A percentile compares a stretch with the other conserved stretches of the same genome.
Conservation (phyloP, 345 rosid species). For the Mercurialis annua region DNA sequence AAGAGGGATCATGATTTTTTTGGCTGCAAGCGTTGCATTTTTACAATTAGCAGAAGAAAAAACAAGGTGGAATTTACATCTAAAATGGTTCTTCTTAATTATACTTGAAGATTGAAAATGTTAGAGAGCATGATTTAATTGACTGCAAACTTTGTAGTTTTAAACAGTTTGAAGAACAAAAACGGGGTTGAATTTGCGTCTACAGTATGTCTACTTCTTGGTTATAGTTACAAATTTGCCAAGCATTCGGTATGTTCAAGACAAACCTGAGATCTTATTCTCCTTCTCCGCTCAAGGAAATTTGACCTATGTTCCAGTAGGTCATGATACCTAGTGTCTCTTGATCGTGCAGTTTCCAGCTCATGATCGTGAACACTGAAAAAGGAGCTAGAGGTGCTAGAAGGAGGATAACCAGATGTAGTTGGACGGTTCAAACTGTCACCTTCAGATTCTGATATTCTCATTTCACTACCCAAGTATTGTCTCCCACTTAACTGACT, state of each 20-base stretch:
- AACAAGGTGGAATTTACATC: slow-evolving; percentile 28
- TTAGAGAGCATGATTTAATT: slow-evolving; percentile 96
- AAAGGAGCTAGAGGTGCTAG: slow-evolving; percentile 46
- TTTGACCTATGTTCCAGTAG: slow-evolving; percentile 80
- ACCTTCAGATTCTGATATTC: slow-evolving; percentile 35
- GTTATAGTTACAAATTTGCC: slow-evolving; percentile 82
- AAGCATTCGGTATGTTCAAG: slow-evolving; percentile 75
- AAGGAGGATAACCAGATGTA: slow-evolving; percentile 41
- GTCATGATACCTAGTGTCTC: slow-evolving; percentile 82
- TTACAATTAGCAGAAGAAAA: slow-evolving; percentile 25
- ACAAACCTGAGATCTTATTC: slow-evolving; percentile 95
- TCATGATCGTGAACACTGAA: slow-evolving; percentile 55
- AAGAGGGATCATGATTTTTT: slow-evolving; percentile 99
- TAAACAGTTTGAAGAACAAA: slow-evolving; percentile 25
- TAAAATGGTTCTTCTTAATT: slow-evolving; percentile 79
- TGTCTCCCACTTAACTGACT: slow-evolving; percentile 37
- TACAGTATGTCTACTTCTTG: slow-evolving; percentile 81
- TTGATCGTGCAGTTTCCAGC: slow-evolving; percentile 52
- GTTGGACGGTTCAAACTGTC: slow-evolving; percentile 30
- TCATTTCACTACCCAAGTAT: slow-evolving; percentile 30
- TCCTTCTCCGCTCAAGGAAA: slow-evolving; percentile 87
- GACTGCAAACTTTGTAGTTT: slow-evolving; percentile 31
- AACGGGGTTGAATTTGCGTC: slow-evolving; percentile 28
- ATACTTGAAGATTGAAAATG: slow-evolving; percentile 75
- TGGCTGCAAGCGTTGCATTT: slow-evolving; percentile 35